Evolutionary conservation across 805 yeast genomes (phyloP).

Genomic region (Candida ficus): DNA sequence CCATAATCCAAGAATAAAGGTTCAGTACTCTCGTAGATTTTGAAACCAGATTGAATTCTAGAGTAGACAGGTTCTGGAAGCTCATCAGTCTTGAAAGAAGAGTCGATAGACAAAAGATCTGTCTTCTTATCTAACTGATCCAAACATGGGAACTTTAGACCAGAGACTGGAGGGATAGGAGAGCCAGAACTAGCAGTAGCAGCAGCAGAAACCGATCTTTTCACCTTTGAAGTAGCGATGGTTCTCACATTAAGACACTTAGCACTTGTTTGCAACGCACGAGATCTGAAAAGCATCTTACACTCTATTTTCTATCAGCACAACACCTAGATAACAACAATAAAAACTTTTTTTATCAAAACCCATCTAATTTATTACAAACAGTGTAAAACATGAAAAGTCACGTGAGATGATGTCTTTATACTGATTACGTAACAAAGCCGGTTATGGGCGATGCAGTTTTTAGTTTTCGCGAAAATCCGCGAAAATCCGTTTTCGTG

Average conservation of each 20-base stretch:
- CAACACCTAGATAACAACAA: too few species aligned
- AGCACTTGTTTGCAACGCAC: not conserved
- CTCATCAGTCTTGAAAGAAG: constrained; percentile 26
- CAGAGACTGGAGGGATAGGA: constrained; percentile 41
- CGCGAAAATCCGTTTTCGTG: too few species aligned
- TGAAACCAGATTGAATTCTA: constrained; percentile 61
- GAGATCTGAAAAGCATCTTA: constrained; percentile 2
- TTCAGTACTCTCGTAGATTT: constrained; percentile 44
- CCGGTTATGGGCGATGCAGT: not conserved
- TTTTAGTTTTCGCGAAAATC: not conserved
- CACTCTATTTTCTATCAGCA: too few species aligned
- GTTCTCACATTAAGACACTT: constrained; percentile 1
- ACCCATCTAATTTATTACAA: too few species aligned
- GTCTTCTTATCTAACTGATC: constrained; percentile 66
- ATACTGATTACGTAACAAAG: not conserved
- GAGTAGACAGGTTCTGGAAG: constrained; percentile 89
- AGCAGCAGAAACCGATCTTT: constrained; percentile 5
- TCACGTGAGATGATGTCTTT: constrained; percentile 13
- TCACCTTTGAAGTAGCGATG: constrained; percentile 10
- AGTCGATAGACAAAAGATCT: constrained; percentile 20
- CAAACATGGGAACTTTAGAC: constrained; percentile 76
- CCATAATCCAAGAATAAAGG: constrained; percentile 81
- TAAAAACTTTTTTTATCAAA: too few species aligned
- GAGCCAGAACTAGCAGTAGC: not conserved
- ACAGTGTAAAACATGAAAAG: too few species aligned